Base-by-base conservation (phyloP, 495 filamentous ascomycete species). In the Daldinia childiae region DNA sequence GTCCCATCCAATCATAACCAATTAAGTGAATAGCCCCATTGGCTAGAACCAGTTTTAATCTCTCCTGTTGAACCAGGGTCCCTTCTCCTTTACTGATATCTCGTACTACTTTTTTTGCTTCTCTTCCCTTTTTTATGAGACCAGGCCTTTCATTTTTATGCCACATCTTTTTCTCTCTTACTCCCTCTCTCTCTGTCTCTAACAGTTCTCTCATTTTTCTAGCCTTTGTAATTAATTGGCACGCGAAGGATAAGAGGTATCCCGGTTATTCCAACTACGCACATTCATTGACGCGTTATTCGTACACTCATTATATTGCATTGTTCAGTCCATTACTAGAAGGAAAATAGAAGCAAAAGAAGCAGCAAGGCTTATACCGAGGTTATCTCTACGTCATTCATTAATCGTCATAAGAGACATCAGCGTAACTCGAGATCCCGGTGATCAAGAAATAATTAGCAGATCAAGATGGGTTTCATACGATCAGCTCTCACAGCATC, bases 401-500 rank as follows among this genome's bases (percentile, higher is more conserved):
- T 17, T n/a, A 17, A 45, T 19, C 3, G 19, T 48, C 19, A 32
- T 32, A 24, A 11, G 9, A 21, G 43, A 24, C 19, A 17, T 41
- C 39, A 15, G 39, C 39, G 39, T 11, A 17, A 15, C 39, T 24
- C 17, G 43, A 24, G 69, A 72, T 72, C 69, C 69, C 30, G 64
- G 69, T 38, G 58, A 68, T 72, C 64, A 14, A 30, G 30, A 21
- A 59, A 48, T 34, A 64, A 62, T 52, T 50, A 65, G 38, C 69
- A 81, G 30, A 8, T 17, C 19, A 60, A 76, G 39, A 84, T 83
- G 82, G 80, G 74, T 65, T 76, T 36, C 34, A 1, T 78, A 72
- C 74, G 80, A 66, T 80, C 84, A 43, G 79, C 82, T 71, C 70
- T 85, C 48, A 68, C 80, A 30, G 74, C 80, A 29, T 74, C 80